phyloP scores from a whole-genome alignment of 768 basidiomycete genomes.

The Saitozyma podzolica region DNA sequence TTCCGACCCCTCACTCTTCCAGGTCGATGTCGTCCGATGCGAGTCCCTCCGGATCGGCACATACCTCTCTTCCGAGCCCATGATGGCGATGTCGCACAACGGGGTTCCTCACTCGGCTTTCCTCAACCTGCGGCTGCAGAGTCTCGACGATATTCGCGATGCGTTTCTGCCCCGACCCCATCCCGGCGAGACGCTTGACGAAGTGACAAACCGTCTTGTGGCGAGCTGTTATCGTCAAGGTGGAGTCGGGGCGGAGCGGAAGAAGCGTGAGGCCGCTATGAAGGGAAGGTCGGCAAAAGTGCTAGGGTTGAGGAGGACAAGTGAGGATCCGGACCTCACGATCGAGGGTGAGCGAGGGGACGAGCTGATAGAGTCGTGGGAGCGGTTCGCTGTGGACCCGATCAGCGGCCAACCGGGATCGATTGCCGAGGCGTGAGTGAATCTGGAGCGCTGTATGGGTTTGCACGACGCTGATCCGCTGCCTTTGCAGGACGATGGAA shows the following conservation, averaged over 20 bases:
- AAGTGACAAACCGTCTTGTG: conserved; percentile 15
- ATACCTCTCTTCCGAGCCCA: conserved; percentile 31
- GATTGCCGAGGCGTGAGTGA: conserved; percentile 37
- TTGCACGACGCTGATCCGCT: neutral
- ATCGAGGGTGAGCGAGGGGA: conserved; percentile 9
- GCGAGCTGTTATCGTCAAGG: conserved; percentile 20
- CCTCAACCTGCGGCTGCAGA: conserved; percentile 12
- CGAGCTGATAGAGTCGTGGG: neutral
- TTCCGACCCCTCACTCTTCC: conserved; percentile 26
- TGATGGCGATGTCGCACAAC: conserved; percentile 28
- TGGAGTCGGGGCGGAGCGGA: conserved; percentile 33
- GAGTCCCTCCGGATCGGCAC: conserved; percentile 27
- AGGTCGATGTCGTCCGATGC: conserved; percentile 29
- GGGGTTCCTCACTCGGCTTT: conserved; percentile 29
- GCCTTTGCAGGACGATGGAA: conserved; percentile 20
- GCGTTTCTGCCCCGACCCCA: conserved; percentile 15
- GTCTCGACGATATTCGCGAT: conserved; percentile 20
- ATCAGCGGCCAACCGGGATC: conserved; percentile 30
- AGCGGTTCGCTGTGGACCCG: conserved; percentile 25
- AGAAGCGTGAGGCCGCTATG: conserved; percentile 21
- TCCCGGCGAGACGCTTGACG: conserved; percentile 20
- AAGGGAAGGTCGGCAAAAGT: conserved; percentile 23
- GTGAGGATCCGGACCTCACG: conserved; percentile 10
- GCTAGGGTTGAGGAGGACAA: conserved; percentile 19
- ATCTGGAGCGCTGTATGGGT: neutral